These are phyloP conservation scores for Pezicula radicicola DNA, from an alignment of 2,329 filamentous ascomycete genomes.

Conservation along the genomic window DNA sequence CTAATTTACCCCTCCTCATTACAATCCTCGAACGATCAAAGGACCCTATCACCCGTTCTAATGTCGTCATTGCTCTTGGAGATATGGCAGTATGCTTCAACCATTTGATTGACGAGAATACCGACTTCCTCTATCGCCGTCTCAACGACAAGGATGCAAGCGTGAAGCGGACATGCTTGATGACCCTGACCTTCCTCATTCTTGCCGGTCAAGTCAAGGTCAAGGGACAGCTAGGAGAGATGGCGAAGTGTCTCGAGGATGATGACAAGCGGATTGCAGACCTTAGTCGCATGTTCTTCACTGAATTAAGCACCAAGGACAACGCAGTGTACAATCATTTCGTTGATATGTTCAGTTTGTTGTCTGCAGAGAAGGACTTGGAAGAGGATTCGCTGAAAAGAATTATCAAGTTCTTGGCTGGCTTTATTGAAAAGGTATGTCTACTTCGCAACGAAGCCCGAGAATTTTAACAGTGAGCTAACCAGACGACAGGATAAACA, in stretches of 20 bases:
- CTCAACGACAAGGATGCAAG: conserved; percentile 84
- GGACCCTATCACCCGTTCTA: conserved; percentile 89
- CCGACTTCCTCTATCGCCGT: conserved; percentile 92
- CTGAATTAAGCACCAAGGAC: conserved; percentile 94
- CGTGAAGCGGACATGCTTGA: conserved; percentile 95
- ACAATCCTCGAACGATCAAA: conserved; percentile 95
- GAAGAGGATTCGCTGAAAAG: conserved; percentile 82
- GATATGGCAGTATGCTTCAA: conserved; percentile 99
- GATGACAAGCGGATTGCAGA: conserved; percentile 93
- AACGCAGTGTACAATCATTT: conserved; percentile 99
- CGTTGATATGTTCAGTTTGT: conserved; percentile 95
- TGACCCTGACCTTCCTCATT: conserved; percentile 97
- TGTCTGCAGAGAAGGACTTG: conserved; percentile 77
- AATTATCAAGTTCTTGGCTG: conserved; percentile 88
- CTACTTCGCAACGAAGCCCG: neutral
- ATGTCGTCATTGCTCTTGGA: conserved; percentile 92
- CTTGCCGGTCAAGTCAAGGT: conserved; percentile 98
- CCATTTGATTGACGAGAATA: conserved; percentile 98
- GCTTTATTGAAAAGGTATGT: conserved; percentile 94
- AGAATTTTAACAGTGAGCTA: conserved; percentile 6
- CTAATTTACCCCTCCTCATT: conserved; percentile 87
- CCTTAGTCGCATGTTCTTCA: conserved; percentile 96
- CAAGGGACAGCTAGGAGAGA: conserved; percentile 96
- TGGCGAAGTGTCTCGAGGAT: conserved; percentile 98
- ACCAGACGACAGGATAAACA: conserved; percentile 76